Conservation (phyloP, 2,329 filamentous ascomycete species). For the Neoscytalidium dimidiatum region DNA sequence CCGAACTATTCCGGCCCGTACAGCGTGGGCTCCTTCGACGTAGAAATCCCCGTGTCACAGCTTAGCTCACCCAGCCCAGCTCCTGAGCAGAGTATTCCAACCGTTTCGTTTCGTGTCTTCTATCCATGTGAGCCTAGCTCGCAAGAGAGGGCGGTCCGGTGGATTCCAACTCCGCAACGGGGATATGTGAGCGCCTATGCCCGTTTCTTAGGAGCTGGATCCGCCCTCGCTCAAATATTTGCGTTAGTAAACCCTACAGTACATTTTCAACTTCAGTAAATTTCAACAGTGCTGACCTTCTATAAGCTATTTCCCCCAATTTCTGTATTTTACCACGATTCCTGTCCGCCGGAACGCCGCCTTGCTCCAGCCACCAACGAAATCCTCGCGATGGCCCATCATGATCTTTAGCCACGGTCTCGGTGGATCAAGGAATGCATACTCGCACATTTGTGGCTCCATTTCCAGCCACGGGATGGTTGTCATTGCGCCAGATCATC, state of each 20-base stretch:
- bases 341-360: conserved; percentile 72
- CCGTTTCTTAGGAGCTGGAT: conserved; percentile 69
- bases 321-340: conserved; percentile 73
- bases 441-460: conserved; percentile 79
- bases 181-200: conserved; percentile 75
- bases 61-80: conserved; percentile 53
- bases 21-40: conserved; percentile 76
- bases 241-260: conserved; percentile 35
- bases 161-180: conserved; percentile 77
- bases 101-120: conserved; percentile 79
- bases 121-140: conserved; percentile 64
- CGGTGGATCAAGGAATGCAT: conserved; percentile 78
- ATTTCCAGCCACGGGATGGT: conserved; percentile 79
- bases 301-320: conserved; percentile 64
- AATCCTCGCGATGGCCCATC: conserved; percentile 69
- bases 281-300: background rate
- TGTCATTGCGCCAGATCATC: conserved; percentile 79
- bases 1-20: conserved; percentile 76
- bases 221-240: conserved; percentile 45
- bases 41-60: conserved; percentile 70
- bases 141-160: conserved; percentile 65
- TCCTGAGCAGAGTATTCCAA: conserved; percentile 59
- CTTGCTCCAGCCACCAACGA: conserved; percentile 53
- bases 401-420: conserved; percentile 86
- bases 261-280: background rate